These are phyloP conservation scores for Piper betle DNA, from an alignment of 164 flowering plant genomes.

Conservation along the genomic window DNA sequence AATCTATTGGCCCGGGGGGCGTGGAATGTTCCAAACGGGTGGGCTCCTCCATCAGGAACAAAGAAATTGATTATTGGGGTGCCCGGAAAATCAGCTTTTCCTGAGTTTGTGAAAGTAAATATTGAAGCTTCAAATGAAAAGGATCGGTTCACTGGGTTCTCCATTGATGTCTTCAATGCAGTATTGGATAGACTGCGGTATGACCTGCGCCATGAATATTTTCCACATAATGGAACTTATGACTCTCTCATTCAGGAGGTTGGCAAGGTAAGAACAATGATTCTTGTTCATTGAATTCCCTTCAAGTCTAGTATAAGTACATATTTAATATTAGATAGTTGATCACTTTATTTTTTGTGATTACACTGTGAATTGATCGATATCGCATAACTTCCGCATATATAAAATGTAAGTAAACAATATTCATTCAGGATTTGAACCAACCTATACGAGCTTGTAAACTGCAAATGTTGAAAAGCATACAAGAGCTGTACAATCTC, in stretches of 20 bases:
- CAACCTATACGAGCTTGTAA: background rate
- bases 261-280: background rate
- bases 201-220: conserved; percentile 16
- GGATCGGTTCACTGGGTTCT: conserved; percentile 26
- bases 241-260: conserved; percentile 12
- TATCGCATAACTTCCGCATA: too few relatives aligned
- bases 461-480: background rate
- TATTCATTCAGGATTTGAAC: background rate
- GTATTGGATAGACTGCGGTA: conserved; percentile 19
- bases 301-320: too few relatives aligned
- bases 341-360: background rate
- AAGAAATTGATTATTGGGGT: conserved; percentile 35
- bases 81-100: conserved; percentile 25
- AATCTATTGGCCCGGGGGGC: conserved; percentile 22
- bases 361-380: too few relatives aligned
- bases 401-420: too few relatives aligned
- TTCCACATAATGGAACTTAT: conserved; percentile 13
- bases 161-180: conserved; percentile 32
- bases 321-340: too few relatives aligned
- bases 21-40: conserved; percentile 26
- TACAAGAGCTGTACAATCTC: too few relatives aligned
- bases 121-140: background rate
- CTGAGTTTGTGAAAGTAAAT: conserved; percentile 23
- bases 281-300: too few relatives aligned
- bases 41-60: conserved; percentile 29